Base-by-base conservation (phyloP, 2,329 filamentous ascomycete species). In the Fusarium chlamydosporum region DNA sequence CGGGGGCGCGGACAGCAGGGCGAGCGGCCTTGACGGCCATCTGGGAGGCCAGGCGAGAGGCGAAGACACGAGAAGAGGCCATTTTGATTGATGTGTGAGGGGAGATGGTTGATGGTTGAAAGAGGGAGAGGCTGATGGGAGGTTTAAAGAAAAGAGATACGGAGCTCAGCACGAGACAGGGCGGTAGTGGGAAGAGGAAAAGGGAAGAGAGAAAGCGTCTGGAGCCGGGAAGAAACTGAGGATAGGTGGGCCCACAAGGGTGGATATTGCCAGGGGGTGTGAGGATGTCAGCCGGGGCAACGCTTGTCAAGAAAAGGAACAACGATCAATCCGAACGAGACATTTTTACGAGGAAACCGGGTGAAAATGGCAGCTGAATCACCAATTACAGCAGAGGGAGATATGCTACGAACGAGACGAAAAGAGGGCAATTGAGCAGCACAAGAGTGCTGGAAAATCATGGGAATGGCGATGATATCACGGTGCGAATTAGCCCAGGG, bases 21-120 rank as follows among this genome's bases (percentile, higher is more conserved):
- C 91, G 91, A 82, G 91, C 91, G 83, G 89, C 90, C 89, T 91
- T 92, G 84, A 86, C 83, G 81, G 89, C 88, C 88, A 91, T 91
- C 84, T 91, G 88, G 80, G 89, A 86, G 83, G 91, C 90, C 86
- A 93, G 87, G 83, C 91, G 89, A 79, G 90, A 90, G 81, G 91
- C 89, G 84, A 92, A 86, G 82, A 93, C 87, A 85, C 91, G 91
- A 82, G 88, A 85, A 82, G 91, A 89, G 82, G 91, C 89, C 91
- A 94, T 94, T 92, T 87, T 88, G 87, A 89, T 83, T 85, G 85
- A 82, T 84, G 72, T 78, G 74, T 75, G 75, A 76, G 74, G 74
- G 73, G 73, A 75, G 78, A 75, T 76, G 72, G 74, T 74, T 75
- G 72, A 72, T 70, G 67, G 54, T 60, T 71, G 70, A 68, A 70